Conservation (phyloP, 495 filamentous ascomycete species). For the Penicillium samsonianum region DNA sequence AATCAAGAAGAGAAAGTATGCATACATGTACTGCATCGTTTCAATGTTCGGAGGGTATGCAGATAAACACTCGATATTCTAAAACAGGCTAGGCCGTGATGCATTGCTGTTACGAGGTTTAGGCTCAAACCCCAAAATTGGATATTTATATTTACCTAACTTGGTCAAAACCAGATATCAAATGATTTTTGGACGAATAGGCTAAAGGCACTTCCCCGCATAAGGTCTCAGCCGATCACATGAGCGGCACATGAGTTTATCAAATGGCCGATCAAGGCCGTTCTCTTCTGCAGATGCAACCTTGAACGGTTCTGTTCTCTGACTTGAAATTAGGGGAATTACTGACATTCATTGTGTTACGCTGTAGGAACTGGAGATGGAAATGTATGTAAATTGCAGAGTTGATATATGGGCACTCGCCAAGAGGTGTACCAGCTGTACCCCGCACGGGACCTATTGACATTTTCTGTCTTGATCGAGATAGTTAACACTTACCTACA, state of each 20-base stretch:
- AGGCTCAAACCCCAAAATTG: too few species aligned
- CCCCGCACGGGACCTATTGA: not conserved
- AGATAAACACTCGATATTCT: not conserved
- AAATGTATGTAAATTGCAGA: too few species aligned
- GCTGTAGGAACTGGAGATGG: too few species aligned
- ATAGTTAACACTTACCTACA: too few species aligned
- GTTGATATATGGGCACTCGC: too few species aligned
- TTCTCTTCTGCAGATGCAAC: too few species aligned
- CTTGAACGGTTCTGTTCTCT: too few species aligned
- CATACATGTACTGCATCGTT: not conserved
- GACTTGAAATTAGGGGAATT: too few species aligned
- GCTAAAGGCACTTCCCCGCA: not conserved
- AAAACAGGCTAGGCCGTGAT: not conserved
- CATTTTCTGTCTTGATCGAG: not conserved
- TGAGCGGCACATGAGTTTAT: conserved; percentile 4
- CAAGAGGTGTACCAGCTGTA: not conserved
- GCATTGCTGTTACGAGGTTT: too few species aligned
- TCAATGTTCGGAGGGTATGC: not conserved
- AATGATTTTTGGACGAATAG: not conserved
- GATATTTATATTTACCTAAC: not conserved
- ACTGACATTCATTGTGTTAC: too few species aligned
- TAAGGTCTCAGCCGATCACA: conserved; percentile 6
- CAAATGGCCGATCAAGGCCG: not conserved
- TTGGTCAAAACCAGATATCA: not conserved
- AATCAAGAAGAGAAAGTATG: not conserved